These are phyloP conservation scores for Garcia nutans DNA, from an alignment of 345 rosid genomes.

Conservation along the genomic window DNA sequence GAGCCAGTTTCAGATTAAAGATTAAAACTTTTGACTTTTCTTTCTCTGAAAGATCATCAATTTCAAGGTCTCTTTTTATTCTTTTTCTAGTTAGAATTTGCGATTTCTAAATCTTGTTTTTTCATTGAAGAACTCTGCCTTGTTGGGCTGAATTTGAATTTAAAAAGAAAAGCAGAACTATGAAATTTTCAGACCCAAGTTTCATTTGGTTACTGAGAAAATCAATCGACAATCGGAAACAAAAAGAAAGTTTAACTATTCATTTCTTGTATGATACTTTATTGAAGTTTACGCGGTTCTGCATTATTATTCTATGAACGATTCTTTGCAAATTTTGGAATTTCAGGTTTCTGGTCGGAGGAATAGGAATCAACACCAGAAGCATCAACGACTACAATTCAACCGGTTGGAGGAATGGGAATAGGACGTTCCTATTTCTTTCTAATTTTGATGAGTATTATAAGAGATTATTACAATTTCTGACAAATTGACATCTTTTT, in stretches of 20 bases:
- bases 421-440: not conserved
- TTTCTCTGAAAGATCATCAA: not conserved
- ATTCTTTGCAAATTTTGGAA: not conserved
- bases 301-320: not conserved
- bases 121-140: not conserved
- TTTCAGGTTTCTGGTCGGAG: slow-evolving; percentile 2
- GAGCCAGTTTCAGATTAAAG: not conserved
- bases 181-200: not conserved
- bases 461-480: not conserved
- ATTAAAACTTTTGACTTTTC: not conserved
- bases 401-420: not conserved
- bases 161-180: not conserved
- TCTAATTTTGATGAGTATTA: not conserved
- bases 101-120: not conserved
- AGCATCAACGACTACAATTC: not conserved
- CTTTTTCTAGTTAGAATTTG: not conserved
- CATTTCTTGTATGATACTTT: not conserved
- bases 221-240: not conserved
- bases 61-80: not conserved
- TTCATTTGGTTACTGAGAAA: not conserved
- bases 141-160: not conserved
- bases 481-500: not conserved
- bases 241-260: not conserved
- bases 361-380: not conserved
- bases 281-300: not conserved